Percentiles rank a stretch among this genome's conserved stretches.
Conservation (phyloP, 345 rosid genomes). For the Acer saccharum region DNA sequence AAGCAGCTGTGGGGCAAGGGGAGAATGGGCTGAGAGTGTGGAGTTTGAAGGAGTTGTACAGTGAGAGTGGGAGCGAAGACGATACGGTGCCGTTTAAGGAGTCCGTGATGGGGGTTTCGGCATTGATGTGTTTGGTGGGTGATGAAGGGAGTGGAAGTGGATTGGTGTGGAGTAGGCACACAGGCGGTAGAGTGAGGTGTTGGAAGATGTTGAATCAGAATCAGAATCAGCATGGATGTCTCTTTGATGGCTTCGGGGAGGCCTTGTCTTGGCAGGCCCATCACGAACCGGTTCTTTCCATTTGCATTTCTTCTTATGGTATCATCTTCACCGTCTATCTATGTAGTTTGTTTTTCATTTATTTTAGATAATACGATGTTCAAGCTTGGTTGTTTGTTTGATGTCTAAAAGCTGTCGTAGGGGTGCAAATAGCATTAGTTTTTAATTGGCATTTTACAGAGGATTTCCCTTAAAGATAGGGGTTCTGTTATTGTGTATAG, state of each 20-base stretch:
- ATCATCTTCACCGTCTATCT: too few species aligned
- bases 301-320: constrained; percentile 74
- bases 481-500: not conserved
- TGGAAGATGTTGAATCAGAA: constrained; percentile 52
- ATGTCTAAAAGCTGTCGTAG: not conserved
- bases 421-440: not conserved
- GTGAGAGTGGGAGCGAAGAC: constrained; percentile 44
- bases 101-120: constrained; percentile 46
- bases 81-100: constrained; percentile 78
- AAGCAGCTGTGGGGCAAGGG: constrained; percentile 79
- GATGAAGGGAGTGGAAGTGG: constrained; percentile 53
- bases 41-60: constrained; percentile 62
- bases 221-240: constrained; percentile 6
- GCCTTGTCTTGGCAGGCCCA: constrained; percentile 86
- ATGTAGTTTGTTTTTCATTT: too few species aligned
- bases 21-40: constrained; percentile 76
- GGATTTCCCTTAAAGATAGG: not conserved
- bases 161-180: constrained; percentile 88
- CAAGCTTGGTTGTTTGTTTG: not conserved
- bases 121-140: constrained; percentile 72
- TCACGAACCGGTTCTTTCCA: constrained; percentile 76
- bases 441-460: not conserved
- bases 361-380: too few species aligned
- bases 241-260: constrained; percentile 49
- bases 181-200: constrained; percentile 76